phyloP scores from a whole-genome alignment of 192 early-diverging fungal species.

The Backusella tuberculispora region DNA sequence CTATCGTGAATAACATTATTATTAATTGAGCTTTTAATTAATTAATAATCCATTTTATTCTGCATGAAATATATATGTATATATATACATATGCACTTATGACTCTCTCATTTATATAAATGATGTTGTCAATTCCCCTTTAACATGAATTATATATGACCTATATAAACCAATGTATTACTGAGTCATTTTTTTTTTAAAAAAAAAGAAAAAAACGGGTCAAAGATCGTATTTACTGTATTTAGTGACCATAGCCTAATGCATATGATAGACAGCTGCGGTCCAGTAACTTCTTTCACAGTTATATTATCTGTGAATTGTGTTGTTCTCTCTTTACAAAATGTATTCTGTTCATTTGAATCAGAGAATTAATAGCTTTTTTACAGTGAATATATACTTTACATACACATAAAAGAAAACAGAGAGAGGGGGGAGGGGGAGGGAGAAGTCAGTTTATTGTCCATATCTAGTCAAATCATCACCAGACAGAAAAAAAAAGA shows the following conservation, averaged over 20 bases:
- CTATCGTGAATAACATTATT: too few relatives aligned
- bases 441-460: not conserved
- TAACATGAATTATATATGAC: not conserved
- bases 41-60: not conserved
- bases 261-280: too few relatives aligned
- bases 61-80: not conserved
- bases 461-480: not conserved
- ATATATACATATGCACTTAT: not conserved
- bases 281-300: too few relatives aligned
- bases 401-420: not conserved
- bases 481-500: not conserved
- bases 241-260: too few relatives aligned
- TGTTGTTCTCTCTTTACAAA: too few relatives aligned
- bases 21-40: not conserved
- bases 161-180: not conserved
- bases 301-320: too few relatives aligned
- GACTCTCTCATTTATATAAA: not conserved
- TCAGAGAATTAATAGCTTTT: too few relatives aligned
- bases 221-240: too few relatives aligned
- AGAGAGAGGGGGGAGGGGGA: not conserved
- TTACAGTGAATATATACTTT: not conserved
- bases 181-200: not conserved
- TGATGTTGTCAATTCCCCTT: not conserved
- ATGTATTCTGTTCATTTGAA: too few relatives aligned
- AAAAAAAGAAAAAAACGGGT: too few relatives aligned